phyloP scores from a whole-genome alignment of 371 early-diverging fungal genomes.

The Amoeboaphelidium protococcarum region DNA sequence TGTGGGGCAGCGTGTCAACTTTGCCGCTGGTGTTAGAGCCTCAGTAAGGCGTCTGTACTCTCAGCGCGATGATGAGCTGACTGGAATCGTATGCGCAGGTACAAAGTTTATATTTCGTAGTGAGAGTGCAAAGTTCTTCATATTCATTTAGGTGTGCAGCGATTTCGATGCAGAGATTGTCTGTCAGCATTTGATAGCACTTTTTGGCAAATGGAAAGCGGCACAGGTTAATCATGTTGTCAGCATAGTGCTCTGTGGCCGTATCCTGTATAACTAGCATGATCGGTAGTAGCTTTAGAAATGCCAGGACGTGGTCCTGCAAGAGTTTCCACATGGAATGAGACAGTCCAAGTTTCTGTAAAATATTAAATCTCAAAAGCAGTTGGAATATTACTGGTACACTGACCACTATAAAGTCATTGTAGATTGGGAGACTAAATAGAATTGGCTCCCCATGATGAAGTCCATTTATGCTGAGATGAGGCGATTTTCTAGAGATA shows the following conservation, averaged over 20 bases:
- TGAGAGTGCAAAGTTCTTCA: constrained; percentile 68
- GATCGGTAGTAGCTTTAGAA: too few relatives aligned
- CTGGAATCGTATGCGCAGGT: constrained; percentile 43
- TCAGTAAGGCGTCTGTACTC: constrained; percentile 18
- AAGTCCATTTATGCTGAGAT: too few relatives aligned
- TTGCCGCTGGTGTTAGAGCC: constrained; percentile 44
- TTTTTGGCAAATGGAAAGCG: constrained; percentile 63
- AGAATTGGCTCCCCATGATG: too few relatives aligned
- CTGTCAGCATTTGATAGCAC: constrained; percentile 58
- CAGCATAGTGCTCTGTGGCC: constrained; percentile 68
- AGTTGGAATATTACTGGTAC: too few relatives aligned
- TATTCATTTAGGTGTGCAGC: constrained; percentile 77
- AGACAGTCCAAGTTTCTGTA: too few relatives aligned
- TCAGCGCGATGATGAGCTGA: background rate
- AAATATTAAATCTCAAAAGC: too few relatives aligned
- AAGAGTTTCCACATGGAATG: too few relatives aligned
- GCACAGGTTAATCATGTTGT: constrained; percentile 78
- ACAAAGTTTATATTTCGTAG: constrained; percentile 77
- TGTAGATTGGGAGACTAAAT: too few relatives aligned
- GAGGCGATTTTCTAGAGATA: too few relatives aligned
- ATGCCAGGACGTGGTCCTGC: too few relatives aligned
- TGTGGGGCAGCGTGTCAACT: constrained; percentile 40
- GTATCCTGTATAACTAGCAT: constrained; percentile 38
- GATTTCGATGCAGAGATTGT: constrained; percentile 77
- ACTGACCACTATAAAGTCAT: too few relatives aligned